These are phyloP conservation scores for Saccharomyces uvarum DNA, from an alignment of 1,139 yeast species.

Conservation along the genomic window DNA sequence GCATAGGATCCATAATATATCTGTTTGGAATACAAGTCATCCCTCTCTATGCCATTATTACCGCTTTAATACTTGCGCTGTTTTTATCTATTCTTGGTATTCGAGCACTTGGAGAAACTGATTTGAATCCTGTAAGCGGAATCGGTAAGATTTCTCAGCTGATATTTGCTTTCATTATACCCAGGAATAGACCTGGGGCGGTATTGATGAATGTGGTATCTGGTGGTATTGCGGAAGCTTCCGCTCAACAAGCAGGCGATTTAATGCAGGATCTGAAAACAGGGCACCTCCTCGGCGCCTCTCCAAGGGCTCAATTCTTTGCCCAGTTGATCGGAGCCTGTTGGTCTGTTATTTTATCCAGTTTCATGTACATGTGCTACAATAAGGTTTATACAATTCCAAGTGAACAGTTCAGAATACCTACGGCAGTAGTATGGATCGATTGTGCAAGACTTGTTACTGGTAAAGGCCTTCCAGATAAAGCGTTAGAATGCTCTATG, in stretches of 20 bases:
- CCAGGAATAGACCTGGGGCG: slow-evolving; percentile 67
- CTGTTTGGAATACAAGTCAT: slow-evolving; percentile 60
- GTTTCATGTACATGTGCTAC: slow-evolving; percentile 76
- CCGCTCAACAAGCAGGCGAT: slow-evolving; percentile 98
- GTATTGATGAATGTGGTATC: slow-evolving; percentile 82
- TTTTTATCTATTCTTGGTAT: slow-evolving; percentile 80
- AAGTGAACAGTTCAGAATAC: slow-evolving; percentile 69
- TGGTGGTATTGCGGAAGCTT: slow-evolving; percentile 97
- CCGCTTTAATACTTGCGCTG: slow-evolving; percentile 69
- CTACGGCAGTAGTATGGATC: slow-evolving; percentile 94
- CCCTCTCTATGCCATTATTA: slow-evolving; percentile 60
- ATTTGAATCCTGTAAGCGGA: slow-evolving; percentile 92
- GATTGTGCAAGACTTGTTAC: slow-evolving; percentile 91
- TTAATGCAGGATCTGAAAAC: slow-evolving; percentile 95
- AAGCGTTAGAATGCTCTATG: slow-evolving; percentile 59
- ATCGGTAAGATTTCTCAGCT: slow-evolving; percentile 91
- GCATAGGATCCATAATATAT: slow-evolving; percentile 53
- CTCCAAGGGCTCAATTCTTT: slow-evolving; percentile 82
- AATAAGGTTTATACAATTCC: slow-evolving; percentile 80
- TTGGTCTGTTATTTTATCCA: slow-evolving; percentile 73
- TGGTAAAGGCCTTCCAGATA: slow-evolving; percentile 82
- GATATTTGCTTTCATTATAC: slow-evolving; percentile 75
- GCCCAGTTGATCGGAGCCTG: slow-evolving; percentile 85
- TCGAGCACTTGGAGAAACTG: slow-evolving; percentile 92
- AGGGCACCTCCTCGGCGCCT: slow-evolving; percentile 85